Evolutionary conservation across 345 rosid genomes (phyloP), one percentile per base, ranked within the genome.

Genomic region (Populus deltoides): DNA sequence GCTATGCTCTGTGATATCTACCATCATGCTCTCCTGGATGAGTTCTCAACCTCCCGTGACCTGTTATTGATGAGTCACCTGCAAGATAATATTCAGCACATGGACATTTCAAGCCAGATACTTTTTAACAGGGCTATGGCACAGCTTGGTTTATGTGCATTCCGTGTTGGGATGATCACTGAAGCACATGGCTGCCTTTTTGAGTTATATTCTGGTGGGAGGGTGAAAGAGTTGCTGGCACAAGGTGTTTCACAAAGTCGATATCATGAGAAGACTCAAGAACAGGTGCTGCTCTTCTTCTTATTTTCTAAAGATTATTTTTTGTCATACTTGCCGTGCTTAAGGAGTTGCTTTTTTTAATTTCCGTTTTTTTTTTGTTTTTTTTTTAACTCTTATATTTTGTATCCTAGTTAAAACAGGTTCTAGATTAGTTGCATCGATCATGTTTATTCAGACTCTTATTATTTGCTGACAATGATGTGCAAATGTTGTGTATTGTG

Each of bases 1-100:
- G 98, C 99, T 7, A 90, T 95, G 99, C 87, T 93, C 18, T 95
- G 99, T 81, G 99, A 95, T 84, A 91, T 95, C 78, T 92, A 95
- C 73, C 96, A 92, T 82, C 97, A 92, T 80, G 97, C 99, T 25
- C 90, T 95, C 13, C 73, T 86, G 36, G 94, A 93, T 79, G 88
- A 92, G 87, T 95, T 92, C 82, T 89, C 90, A 33, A 81, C 86
- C 66, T 82, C 94, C 47, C 89, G 99, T 36, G 99, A 95, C 81
- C 83, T 95, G 85, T 68, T 95, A 80, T 81, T 93, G 71, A 92
- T 95, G 99, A 95, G 99, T 85, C 99, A 88, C 86, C 80, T 91
- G 85, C 98, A 93, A 82, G 99, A 95, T 39, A 92, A 85, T 68
- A 86, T 95, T 71, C 98, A 93, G 81, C 91, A 86, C 55, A 89